Base-by-base conservation (phyloP, 1,284 basidiomycete species). In the Austropuccinia psidii region DNA sequence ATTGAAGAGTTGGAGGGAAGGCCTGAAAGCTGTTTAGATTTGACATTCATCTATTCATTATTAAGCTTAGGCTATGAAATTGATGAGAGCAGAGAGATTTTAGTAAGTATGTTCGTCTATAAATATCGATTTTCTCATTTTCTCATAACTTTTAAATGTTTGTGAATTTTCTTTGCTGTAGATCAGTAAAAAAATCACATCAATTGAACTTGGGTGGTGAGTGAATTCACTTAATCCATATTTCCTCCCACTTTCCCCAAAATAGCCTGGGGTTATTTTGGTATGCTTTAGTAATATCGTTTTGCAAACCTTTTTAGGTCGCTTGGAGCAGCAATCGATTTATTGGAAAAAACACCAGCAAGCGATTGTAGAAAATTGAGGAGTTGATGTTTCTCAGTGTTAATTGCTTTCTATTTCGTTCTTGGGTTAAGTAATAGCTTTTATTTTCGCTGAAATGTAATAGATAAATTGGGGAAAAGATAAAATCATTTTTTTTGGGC, bases 151-250 rank as follows among this genome's bases (percentile, higher is more conserved):
- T 31, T 76, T 79, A n/a, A 76, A 74, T 11, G 77, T 77, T 87
- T 90, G 58, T 91, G 94, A 81, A 92, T 93, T 83, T 88, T 95
- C 79, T 83, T 81, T 27, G 87, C 85, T 94, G 45, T 83, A 85
- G 81, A 86, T 93, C 47, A 94, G 88, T 78, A 98, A 98, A 85
- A 88, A 90, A 85, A 85, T 98, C 57, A 85, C 85, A 31, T 91
- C 89, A 6, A 94, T 93, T 4, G 96, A 98, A 85, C 83, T 98
- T 73, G 95, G 96, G 8, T 98, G 95, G 95, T 90, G 88, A 77
- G 82, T 97, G 29, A 92, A 92, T 21, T 93, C 92, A 88, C 88
- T 70, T 85, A 93, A 77, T 87, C 87, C 37, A 85, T 91, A 76
- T 78, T 83, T 19, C 79, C 81, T 39, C 73, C 33, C 13, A 17